These are phyloP conservation scores for Coprinopsis cinerea DNA, from an alignment of 768 basidiomycete species.

Conservation along the genomic window DNA sequence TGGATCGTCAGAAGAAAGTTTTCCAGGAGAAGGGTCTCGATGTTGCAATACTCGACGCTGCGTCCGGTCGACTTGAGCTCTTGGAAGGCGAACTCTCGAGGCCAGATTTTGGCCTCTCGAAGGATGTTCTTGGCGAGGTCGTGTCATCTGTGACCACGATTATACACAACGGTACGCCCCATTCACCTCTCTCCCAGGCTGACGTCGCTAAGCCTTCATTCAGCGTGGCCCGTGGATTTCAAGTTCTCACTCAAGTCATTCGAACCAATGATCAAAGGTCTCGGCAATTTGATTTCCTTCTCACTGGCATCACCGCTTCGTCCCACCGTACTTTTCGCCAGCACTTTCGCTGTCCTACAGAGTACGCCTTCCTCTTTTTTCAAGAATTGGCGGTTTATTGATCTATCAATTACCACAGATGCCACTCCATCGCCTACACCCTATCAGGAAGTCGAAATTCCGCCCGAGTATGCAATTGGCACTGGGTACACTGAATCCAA, in stretches of 20 bases:
- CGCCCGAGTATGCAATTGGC: conserved; percentile 22
- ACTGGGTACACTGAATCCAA: conserved; percentile 37
- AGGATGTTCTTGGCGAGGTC: conserved; percentile 25
- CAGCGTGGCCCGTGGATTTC: conserved; percentile 44
- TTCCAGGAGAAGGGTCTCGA: conserved; percentile 25
- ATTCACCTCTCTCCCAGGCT: background rate
- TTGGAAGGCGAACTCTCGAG: conserved; percentile 31
- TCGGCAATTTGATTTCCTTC: conserved; percentile 35
- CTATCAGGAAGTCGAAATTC: conserved; percentile 16
- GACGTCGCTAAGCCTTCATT: background rate
- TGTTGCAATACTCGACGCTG: conserved; percentile 19
- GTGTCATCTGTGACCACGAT: conserved; percentile 25
- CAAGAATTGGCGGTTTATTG: background rate
- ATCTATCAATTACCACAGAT: background rate
- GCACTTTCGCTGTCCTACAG: conserved; percentile 23
- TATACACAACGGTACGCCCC: conserved; percentile 29
- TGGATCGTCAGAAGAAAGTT: conserved; percentile 17
- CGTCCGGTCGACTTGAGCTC: conserved; percentile 23
- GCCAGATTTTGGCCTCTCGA: conserved; percentile 22
- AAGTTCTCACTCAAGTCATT: conserved; percentile 38
- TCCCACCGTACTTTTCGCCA: conserved; percentile 35
- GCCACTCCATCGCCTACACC: background rate
- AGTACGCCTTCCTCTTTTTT: conserved; percentile 10
- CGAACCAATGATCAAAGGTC: conserved; percentile 34
- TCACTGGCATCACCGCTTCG: conserved; percentile 24